phyloP scores from a whole-genome alignment of 176 grass and related monocot genomes.

The Lolium rigidum region DNA sequence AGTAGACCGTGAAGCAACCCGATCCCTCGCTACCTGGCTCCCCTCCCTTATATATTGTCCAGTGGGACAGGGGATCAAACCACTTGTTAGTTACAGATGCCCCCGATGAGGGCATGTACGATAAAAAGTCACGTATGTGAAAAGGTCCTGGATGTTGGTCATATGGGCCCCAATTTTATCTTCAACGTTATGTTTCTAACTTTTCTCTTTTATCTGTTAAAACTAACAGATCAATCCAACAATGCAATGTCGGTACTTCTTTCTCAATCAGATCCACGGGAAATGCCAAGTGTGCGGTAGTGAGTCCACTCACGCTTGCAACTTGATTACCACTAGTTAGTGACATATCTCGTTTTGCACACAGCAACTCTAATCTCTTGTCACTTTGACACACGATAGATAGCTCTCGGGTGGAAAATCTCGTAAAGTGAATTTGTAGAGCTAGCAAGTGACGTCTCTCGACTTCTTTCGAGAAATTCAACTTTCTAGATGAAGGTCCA shows the following conservation, averaged over 20 bases:
- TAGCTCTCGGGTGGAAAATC: background rate
- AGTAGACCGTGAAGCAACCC: too few relatives aligned
- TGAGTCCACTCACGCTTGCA: background rate
- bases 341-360: background rate
- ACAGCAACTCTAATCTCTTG: background rate
- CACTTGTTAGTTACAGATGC: too few relatives aligned
- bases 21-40: too few relatives aligned
- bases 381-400: background rate
- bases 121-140: too few relatives aligned
- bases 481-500: background rate
- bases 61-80: too few relatives aligned
- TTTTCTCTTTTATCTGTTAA: too few relatives aligned
- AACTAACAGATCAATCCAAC: too few relatives aligned
- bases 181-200: too few relatives aligned
- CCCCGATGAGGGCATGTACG: too few relatives aligned
- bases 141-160: too few relatives aligned
- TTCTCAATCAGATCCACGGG: background rate
- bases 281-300: background rate
- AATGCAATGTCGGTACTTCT: background rate
- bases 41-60: too few relatives aligned
- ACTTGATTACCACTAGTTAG: background rate
- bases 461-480: background rate
- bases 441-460: background rate
- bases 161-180: too few relatives aligned
- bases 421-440: background rate